A percentile compares a stretch with the other conserved stretches of the same genome.
phyloP scores from a whole-genome alignment of 768 basidiomycete species.

The Podaxis sp. region DNA sequence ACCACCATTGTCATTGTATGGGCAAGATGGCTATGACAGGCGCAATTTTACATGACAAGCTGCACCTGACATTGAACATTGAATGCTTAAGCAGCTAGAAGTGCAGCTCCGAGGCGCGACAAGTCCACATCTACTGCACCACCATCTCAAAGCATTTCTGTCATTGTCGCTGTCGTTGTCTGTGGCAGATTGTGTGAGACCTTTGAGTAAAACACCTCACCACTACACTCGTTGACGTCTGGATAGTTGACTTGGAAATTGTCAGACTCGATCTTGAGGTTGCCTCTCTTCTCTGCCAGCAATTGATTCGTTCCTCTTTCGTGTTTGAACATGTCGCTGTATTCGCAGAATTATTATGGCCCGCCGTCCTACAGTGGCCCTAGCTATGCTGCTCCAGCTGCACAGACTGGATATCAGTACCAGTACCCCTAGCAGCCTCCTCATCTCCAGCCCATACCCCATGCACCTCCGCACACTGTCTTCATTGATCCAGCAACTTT shows the following conservation, averaged over 20 bases:
- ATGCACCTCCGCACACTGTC: conserved; percentile 33
- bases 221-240: conserved; percentile 22
- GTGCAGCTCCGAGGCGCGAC: conserved; percentile 4
- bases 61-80: too few relatives aligned
- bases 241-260: conserved; percentile 8
- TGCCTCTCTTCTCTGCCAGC: conserved; percentile 18
- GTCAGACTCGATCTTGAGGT: conserved; percentile 20
- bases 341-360: conserved; percentile 62
- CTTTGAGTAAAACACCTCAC: conserved; percentile 38
- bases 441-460: conserved; percentile 42
- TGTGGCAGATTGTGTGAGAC: conserved; percentile 51
- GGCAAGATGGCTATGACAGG: too few relatives aligned
- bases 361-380: conserved; percentile 52
- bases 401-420: conserved; percentile 41
- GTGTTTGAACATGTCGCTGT: conserved; percentile 50
- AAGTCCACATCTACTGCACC: conserved; percentile 15
- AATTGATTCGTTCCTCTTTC: conserved; percentile 15
- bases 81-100: too few relatives aligned
- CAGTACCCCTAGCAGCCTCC: conserved; percentile 42
- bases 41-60: too few relatives aligned
- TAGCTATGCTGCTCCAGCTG: conserved; percentile 34
- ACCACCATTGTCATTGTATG: too few relatives aligned
- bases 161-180: conserved; percentile 25
- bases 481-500: conserved; percentile 29
- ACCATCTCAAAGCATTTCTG: conserved; percentile 20